A percentile compares a stretch with the other conserved stretches of the same genome.
Conservation (phyloP, 2,329 filamentous ascomycete genomes). For the Biscogniauxia marginata region DNA sequence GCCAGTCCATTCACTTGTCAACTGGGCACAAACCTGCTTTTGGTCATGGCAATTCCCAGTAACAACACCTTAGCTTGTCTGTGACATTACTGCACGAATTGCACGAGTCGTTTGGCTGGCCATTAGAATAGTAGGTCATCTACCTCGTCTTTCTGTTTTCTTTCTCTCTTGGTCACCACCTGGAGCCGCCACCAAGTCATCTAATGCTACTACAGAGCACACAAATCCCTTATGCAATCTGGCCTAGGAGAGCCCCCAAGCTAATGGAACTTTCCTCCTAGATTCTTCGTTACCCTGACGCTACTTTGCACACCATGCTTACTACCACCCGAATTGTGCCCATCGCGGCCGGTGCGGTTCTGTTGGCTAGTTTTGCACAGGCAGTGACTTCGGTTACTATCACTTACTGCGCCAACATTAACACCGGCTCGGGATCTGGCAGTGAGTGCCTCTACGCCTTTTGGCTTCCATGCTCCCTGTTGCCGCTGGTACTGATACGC, state of each 20-base stretch:
- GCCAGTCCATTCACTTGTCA: slow-evolving; percentile 1
- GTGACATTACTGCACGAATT: slow-evolving; percentile 10
- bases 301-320: slow-evolving; percentile 21
- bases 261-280: slow-evolving; percentile 9
- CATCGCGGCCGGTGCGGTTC: slow-evolving; percentile 21
- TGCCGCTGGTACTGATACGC: slow-evolving; percentile 16
- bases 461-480: slow-evolving; percentile 22
- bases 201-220: not conserved
- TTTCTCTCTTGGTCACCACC: not conserved
- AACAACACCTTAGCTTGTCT: slow-evolving; percentile 13
- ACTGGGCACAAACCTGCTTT: not conserved
- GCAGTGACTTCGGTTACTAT: slow-evolving; percentile 34
- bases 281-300: slow-evolving; percentile 6
- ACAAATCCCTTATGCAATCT: not conserved
- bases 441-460: slow-evolving; percentile 37
- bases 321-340: slow-evolving; percentile 17
- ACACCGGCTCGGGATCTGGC: slow-evolving; percentile 41
- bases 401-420: slow-evolving; percentile 46
- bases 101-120: not conserved
- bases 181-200: not conserved
- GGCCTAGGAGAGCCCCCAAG: not conserved
- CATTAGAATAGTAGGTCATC: not conserved
- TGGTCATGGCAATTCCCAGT: slow-evolving; percentile 16
- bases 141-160: not conserved
- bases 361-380: slow-evolving; percentile 19